Conservation (phyloP, 257 asterid species). For the Haberlea rhodopensis region DNA sequence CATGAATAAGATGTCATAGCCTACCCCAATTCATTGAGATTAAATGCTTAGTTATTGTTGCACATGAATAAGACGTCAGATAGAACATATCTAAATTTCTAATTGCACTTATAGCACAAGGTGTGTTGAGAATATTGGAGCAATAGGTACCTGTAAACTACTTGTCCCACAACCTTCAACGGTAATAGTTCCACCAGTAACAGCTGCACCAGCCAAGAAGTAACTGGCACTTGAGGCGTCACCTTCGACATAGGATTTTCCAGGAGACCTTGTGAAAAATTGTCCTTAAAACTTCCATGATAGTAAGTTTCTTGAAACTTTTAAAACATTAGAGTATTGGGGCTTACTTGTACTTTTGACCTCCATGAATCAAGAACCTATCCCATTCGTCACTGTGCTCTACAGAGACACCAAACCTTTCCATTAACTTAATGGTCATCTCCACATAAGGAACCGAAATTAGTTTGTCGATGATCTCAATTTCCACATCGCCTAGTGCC, state of each 20-base stretch:
- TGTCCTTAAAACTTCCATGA: slow-evolving; percentile 7
- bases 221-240: slow-evolving; percentile 99
- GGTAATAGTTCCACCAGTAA: slow-evolving; percentile 86
- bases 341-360: slow-evolving; percentile 92
- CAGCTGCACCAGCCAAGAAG: slow-evolving; percentile 99
- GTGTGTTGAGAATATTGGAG: neutral
- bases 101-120: neutral
- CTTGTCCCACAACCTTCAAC: slow-evolving; percentile 99
- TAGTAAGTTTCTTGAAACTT: slow-evolving; percentile 23
- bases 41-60: too few species aligned
- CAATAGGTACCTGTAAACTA: slow-evolving; percentile 81
- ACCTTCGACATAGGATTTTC: slow-evolving; percentile 94
- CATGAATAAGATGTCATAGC: neutral
- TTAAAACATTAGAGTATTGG: slow-evolving; percentile 9
- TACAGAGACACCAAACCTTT: slow-evolving; percentile 87
- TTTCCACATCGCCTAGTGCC: slow-evolving; percentile 87
- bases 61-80: too few species aligned
- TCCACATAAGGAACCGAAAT: slow-evolving; percentile 96
- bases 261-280: slow-evolving; percentile 70
- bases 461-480: slow-evolving; percentile 85
- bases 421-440: slow-evolving; percentile 98
- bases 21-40: too few species aligned
- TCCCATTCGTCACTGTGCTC: slow-evolving; percentile 89
- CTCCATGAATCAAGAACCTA: slow-evolving; percentile 76
- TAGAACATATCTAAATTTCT: too few species aligned